A percentile compares a stretch with the other conserved stretches of the same genome.
Conservation (phyloP, 2,329 filamentous ascomycete genomes). For the Penicillium sp. region DNA sequence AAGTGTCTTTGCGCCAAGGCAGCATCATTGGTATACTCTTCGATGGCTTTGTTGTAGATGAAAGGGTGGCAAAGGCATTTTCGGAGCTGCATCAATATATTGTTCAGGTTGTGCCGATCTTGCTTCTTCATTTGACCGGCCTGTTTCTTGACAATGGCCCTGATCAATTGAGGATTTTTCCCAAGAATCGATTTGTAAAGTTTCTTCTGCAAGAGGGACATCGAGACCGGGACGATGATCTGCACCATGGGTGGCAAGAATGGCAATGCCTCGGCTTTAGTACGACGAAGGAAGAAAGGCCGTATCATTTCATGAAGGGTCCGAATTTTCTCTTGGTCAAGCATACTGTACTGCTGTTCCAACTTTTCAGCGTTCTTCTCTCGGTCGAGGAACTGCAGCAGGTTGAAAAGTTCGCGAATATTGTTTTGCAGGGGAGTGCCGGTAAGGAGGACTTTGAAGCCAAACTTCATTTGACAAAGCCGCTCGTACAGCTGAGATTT, state of each 20-base stretch:
- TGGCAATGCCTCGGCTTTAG: constrained; percentile 83
- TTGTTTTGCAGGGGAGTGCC: constrained; percentile 81
- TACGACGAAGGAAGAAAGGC: constrained; percentile 66
- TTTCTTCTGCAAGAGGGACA: constrained; percentile 89
- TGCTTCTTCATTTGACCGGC: constrained; percentile 57
- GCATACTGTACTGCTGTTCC: constrained; percentile 68
- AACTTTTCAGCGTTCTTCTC: constrained; percentile 63
- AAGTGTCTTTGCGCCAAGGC: constrained; percentile 68
- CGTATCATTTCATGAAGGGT: constrained; percentile 79
- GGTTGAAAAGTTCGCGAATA: constrained; percentile 86
- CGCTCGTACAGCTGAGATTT: constrained; percentile 73
- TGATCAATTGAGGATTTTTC: constrained; percentile 84
- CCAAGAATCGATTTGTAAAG: constrained; percentile 89
- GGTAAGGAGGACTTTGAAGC: constrained; percentile 80
- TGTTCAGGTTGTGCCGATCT: constrained; percentile 79
- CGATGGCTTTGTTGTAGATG: constrained; percentile 83
- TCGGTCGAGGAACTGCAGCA: constrained; percentile 88
- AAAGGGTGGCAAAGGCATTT: constrained; percentile 97
- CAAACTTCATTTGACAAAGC: constrained; percentile 66
- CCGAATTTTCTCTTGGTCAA: constrained; percentile 75
- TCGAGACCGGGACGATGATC: constrained; percentile 91
- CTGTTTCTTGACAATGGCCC: constrained; percentile 69
- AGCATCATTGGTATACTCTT: constrained; percentile 65
- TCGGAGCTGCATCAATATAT: constrained; percentile 89
- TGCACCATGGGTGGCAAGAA: constrained; percentile 91